Evolutionary conservation across 148 eudicot genomes (phyloP).

Genomic region (Spergularia marina): DNA sequence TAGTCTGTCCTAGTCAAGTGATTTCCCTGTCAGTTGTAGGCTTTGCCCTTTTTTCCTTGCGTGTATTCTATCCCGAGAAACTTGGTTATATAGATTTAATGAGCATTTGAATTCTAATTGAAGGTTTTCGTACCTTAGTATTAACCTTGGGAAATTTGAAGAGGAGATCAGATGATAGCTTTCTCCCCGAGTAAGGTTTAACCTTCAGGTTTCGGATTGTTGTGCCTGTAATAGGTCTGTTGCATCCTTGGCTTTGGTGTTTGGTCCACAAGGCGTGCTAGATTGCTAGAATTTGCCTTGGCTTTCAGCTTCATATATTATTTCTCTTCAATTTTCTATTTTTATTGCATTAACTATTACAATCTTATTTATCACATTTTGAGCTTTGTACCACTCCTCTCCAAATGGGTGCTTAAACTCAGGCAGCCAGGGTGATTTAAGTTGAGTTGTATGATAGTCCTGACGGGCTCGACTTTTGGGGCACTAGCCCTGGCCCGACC

Average conservation of each 20-base stretch:
- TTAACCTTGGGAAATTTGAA: background rate
- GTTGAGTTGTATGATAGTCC: background rate
- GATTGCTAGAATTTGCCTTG: background rate
- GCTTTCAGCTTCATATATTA: background rate
- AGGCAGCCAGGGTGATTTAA: background rate
- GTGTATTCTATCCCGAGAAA: background rate
- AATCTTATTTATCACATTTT: too few species aligned
- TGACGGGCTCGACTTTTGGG: too few species aligned
- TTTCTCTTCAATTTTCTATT: background rate
- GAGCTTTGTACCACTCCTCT: too few species aligned
- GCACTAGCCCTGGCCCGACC: too few species aligned
- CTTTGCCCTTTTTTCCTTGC: background rate
- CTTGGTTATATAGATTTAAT: background rate
- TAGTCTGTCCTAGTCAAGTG: background rate
- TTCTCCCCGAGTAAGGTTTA: background rate
- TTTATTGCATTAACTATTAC: too few species aligned
- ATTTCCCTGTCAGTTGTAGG: background rate
- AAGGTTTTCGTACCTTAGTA: background rate
- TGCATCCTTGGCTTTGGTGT: background rate
- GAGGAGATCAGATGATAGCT: conserved; percentile 4
- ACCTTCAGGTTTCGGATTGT: background rate
- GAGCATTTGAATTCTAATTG: background rate
- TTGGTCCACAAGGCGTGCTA: background rate
- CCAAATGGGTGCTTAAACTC: background rate
- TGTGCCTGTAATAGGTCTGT: background rate